Conservation (phyloP, 306 rosid species). For the Rubus parviflorus region DNA sequence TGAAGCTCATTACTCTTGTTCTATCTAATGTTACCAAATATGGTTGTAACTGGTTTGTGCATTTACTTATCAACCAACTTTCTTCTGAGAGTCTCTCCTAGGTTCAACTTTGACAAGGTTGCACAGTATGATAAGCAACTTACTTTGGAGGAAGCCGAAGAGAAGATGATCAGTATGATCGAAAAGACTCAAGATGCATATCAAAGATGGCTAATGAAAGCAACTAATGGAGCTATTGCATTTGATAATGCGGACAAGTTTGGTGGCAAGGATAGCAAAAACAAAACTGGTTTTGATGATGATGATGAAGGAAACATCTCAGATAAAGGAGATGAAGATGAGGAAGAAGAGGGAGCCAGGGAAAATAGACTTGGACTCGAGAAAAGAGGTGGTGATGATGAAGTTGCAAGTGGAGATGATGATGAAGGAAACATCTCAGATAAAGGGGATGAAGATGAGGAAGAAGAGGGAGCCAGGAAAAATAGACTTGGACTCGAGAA, state of each 20-base stretch:
- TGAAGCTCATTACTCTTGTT: too few relatives aligned
- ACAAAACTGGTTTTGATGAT: constrained; percentile 24
- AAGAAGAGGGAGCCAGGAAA: too few relatives aligned
- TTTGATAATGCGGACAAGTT: constrained; percentile 42
- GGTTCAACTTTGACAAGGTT: constrained; percentile 90
- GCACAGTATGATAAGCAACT: constrained; percentile 80
- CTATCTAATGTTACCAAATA: too few relatives aligned
- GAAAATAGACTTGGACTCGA: constrained; percentile 61
- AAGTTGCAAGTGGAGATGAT: constrained; percentile 53
- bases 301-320: constrained; percentile 71
- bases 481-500: constrained; percentile 5
- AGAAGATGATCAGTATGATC: constrained; percentile 84
- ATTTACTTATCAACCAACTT: too few relatives aligned
- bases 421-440: constrained; percentile 74
- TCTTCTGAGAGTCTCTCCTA: too few relatives aligned
- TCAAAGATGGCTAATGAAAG: constrained; percentile 64
- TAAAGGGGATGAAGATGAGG: too few relatives aligned
- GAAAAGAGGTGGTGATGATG: constrained; percentile 59
- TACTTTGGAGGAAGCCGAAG: constrained; percentile 97
- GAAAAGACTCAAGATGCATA: constrained; percentile 93
- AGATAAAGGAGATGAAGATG: constrained; percentile 85
- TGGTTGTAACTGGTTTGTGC: too few relatives aligned
- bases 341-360: constrained; percentile 73
- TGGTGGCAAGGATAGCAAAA: constrained; percentile 59
- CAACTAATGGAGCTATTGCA: constrained; percentile 82